Evolutionary conservation across 495 filamentous ascomycete species (phyloP), one percentile per base, ranked within the genome.

Genomic region (Neurospora tetraspora): DNA sequence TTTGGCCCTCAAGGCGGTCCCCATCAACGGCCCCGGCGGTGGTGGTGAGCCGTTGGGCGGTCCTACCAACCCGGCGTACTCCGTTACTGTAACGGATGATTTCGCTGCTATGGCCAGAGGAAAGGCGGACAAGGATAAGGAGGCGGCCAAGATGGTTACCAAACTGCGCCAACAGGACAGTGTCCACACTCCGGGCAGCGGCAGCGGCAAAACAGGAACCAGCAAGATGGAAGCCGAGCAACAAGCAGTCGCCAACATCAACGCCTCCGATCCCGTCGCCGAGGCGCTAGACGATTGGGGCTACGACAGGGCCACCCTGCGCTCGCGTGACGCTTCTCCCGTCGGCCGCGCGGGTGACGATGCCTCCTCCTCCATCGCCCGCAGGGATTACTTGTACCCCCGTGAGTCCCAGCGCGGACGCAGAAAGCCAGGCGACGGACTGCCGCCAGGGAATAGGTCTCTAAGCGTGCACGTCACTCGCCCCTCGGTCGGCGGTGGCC

Each of bases 11-110:
- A 91, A 92, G 81, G 91, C 90, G 80, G 88, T 99, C 18, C 94
- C 93, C 5, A 96, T 99, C 78, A 90, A 94, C 76, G 89, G 82
- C 34, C 94, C 95, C 73, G 94, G 92, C 37, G 92, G 88, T 42
- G 92, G 90, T 59, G 85, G 85, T 73, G 89, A 92, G 39, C 75
- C 86, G 23, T 82, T 93, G 0, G 93, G 93, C 23, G 90, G 89
- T 39, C 86, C 86, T 14, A 85, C 83, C 27, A 92, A 94, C 77
- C 93, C 93, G 0, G 81, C 85, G 7, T 96, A 94, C 80, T 88
- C 87, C 42, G 93, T 96, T n/a, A 78, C 88, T 8, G 86, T 96
- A 70, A 81, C 88, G 4, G 90, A 94, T 70, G 83, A 86, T 3
- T 85, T 88, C 38, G 91, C 92, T 9, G 83, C 85, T 31, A 78